Conservation (phyloP, 1,139 yeast genomes). For the Pichia sp. region DNA sequence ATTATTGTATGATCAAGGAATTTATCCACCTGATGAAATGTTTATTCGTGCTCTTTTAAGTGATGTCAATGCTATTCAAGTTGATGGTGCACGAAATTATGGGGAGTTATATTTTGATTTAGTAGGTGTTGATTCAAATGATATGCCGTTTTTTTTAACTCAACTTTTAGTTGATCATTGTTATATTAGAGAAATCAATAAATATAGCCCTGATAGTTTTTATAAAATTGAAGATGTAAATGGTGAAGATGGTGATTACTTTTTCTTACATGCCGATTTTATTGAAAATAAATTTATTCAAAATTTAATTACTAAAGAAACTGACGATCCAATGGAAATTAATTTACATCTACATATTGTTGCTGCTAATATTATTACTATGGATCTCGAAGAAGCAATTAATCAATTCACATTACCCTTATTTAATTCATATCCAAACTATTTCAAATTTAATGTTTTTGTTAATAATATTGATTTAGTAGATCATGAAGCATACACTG, state of each 20-base stretch:
- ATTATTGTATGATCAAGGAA: constrained; percentile 5
- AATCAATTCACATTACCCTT: constrained; percentile 39
- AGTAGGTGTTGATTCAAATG: constrained; percentile 46
- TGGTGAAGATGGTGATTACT: background rate
- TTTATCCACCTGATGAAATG: constrained; percentile 23
- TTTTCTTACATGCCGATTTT: constrained; percentile 12
- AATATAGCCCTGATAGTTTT: constrained; percentile 19
- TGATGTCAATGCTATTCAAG: constrained; percentile 34
- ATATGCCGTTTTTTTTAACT: constrained; percentile 54
- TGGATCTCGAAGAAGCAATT: constrained; percentile 50
- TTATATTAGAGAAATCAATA: constrained; percentile 41
- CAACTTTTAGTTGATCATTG: constrained; percentile 53
- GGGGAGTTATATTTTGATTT: constrained; percentile 45
- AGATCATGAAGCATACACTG: background rate
- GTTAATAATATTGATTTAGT: background rate
- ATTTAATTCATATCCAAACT: constrained; percentile 38
- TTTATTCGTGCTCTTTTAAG: constrained; percentile 31
- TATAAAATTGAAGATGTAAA: constrained; percentile 3
- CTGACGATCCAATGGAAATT: constrained; percentile 21
- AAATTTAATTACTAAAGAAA: background rate
- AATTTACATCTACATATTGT: constrained; percentile 56
- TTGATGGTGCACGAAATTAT: constrained; percentile 37
- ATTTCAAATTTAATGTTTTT: constrained; percentile 62
- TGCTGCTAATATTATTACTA: constrained; percentile 44
- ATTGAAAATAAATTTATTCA: constrained; percentile 4